Evolutionary conservation across 768 basidiomycete species (phyloP).

Genomic region (Suillus tomentosus): DNA sequence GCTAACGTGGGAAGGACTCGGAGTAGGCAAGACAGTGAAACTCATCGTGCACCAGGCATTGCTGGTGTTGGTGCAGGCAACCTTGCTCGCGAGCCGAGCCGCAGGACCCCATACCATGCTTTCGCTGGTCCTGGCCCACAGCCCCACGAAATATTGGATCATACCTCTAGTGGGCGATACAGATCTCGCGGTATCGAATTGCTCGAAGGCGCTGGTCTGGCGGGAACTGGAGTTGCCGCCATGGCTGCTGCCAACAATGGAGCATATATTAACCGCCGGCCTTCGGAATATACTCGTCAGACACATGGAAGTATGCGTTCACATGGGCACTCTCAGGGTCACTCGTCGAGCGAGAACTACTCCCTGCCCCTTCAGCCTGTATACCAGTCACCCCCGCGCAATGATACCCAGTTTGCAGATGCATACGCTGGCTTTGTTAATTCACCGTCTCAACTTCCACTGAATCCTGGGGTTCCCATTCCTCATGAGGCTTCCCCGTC

Average conservation of each 20-base stretch:
- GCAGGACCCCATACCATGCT: slow-evolving; percentile 39
- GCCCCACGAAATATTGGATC: slow-evolving; percentile 20
- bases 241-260: slow-evolving; percentile 13
- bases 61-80: slow-evolving; percentile 38
- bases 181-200: slow-evolving; percentile 25
- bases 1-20: slow-evolving; percentile 22
- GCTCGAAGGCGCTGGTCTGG: slow-evolving; percentile 31
- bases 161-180: slow-evolving; percentile 20
- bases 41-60: slow-evolving; percentile 40
- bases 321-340: slow-evolving; percentile 21
- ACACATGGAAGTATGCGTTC: slow-evolving; percentile 28
- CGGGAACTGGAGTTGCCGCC: slow-evolving; percentile 17
- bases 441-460: slow-evolving; percentile 14
- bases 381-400: slow-evolving; percentile 28
- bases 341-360: slow-evolving; percentile 23
- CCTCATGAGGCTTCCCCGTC: slow-evolving; percentile 24
- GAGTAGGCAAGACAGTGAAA: slow-evolving; percentile 32
- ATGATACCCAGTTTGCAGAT: slow-evolving; percentile 23
- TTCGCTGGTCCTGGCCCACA: slow-evolving; percentile 36
- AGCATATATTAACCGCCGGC: slow-evolving; percentile 24
- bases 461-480: slow-evolving; percentile 21
- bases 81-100: slow-evolving; percentile 31
- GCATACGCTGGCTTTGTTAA: slow-evolving; percentile 31
- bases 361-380: slow-evolving; percentile 25
- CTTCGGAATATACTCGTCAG: slow-evolving; percentile 29